Base-by-base conservation (phyloP, 768 basidiomycete species). In the Gymnopilus dilepis region DNA sequence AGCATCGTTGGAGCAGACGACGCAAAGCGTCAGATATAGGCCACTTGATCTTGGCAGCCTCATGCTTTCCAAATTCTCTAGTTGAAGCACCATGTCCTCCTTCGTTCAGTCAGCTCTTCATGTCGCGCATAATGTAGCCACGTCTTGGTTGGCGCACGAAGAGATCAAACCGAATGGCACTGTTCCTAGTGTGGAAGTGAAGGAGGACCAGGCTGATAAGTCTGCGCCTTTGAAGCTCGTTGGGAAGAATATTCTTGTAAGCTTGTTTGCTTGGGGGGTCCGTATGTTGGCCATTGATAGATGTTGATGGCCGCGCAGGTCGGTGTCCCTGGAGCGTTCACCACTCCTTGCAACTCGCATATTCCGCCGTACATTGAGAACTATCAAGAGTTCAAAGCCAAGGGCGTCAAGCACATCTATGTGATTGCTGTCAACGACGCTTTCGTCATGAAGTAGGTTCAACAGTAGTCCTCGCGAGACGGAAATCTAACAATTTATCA, bases 371-470 rank as follows among this genome's bases (percentile, higher is more conserved):
- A 89, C 77, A 82, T 94, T 64, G 72, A 82, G 57, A 80, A 81
- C 56, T 89, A 84, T 73, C 82, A 87, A 13, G 78, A 87, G 69
- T 91, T 91, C 84, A 87, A 87, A 76, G 83, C 78, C 3, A 94
- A 92, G 74, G 94, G 91, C 11, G 77, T 94, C 68, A 82, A 85
- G 61, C 80, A 84, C 54, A 84, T 93, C 62, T 89, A 86, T 63
- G 83, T 95, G 57, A 75, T 95, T 57, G 78, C 86, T 24, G 88
- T 92, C 59, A 95, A 95, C 72, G 94, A 96, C 70, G 81, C 82
- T 6, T 95, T 90, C 68, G 89, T 91, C 45, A 85, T 81, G 60
- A 83, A 87, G 81, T 83, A 58, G 58, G 79, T 67, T 2, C 17
- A 54, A n/a, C n/a, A n/a, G n/a, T n/a, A n/a, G n/a, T n/a, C n/a